Base-by-base conservation (phyloP, 192 early-diverging fungal species). In the Rhizoclosmatium sp. region DNA sequence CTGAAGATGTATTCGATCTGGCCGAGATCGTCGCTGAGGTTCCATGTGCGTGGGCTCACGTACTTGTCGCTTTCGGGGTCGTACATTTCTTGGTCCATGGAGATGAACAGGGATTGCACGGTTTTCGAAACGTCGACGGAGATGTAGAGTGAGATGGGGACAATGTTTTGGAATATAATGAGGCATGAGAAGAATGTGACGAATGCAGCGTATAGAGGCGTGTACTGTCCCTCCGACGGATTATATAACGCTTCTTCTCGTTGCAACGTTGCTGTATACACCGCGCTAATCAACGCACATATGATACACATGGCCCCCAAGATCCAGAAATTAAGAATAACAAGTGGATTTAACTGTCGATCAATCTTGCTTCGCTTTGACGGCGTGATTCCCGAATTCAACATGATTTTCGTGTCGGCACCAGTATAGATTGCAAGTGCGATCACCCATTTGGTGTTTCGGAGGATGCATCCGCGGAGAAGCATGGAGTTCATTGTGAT, bases 1-100 rank as follows among this genome's bases (percentile, higher is more conserved):
- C 93, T 93, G 79, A 99, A 99, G 1, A 99, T 91, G 81, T 99
- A 99, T 79, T 97, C 94, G 45, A 99, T 95, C 80, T 97, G 95
- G 67, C 95, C 96, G 59, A 99, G 85, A 78, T 99, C 98, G 78
- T 99, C 98, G 12, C 94, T 95, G 31, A 99, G 85, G 81, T 96
- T 98, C 96, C 96, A 98, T 45, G 93, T 86, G 62, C 92, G 92
- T 10, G 94, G 92, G 44, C 88, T 85, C 76, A 87, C 92, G 75
- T 81, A 80, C 65, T 85, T 81, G 41, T 91, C 83, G 10, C 89
- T 74, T 3, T 91, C 89, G 19, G 83, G 79, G 65, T 95, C 91
- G 75, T 89, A 95, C 95, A 99, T 96, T 69, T 95, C 93, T 14
- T 92, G 85, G 83, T 99, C 98, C 75, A 91, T 83, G 84, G 92